phyloP scores from a whole-genome alignment of 306 rosid genomes.

The Medicago ruthenica region DNA sequence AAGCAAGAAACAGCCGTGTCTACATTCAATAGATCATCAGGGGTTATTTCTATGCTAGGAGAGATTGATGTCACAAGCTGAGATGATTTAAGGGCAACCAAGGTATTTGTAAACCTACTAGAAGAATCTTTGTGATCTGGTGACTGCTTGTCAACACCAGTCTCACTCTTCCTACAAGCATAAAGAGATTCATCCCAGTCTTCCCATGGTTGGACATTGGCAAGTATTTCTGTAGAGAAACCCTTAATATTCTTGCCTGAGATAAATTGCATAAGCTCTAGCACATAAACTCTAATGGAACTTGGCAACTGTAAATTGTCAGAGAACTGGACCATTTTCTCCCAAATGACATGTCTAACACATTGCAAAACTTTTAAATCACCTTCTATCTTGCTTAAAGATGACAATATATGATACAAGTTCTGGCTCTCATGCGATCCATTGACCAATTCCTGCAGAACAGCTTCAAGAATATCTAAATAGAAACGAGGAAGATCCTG shows the following conservation, averaged over 20 bases:
- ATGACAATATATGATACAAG: constrained; percentile 71
- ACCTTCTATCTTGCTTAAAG: constrained; percentile 89
- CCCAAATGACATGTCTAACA: constrained; percentile 82
- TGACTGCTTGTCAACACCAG: constrained; percentile 52
- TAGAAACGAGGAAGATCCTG: constrained; percentile 76
- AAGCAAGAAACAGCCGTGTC: constrained; percentile 85
- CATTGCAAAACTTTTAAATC: constrained; percentile 70
- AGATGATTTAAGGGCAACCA: constrained; percentile 93
- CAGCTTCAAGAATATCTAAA: constrained; percentile 70
- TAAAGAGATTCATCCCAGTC: constrained; percentile 79
- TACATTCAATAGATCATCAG: constrained; percentile 66
- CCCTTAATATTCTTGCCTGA: constrained; percentile 76
- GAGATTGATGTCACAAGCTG: constrained; percentile 80
- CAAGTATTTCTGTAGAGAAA: constrained; percentile 69
- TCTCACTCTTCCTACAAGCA: constrained; percentile 55
- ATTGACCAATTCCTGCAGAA: constrained; percentile 66
- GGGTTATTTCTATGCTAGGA: constrained; percentile 72
- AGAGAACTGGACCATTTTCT: constrained; percentile 84
- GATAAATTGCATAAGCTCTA: constrained; percentile 95
- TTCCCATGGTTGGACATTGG: constrained; percentile 82
- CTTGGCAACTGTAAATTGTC: constrained; percentile 84
- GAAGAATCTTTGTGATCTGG: constrained; percentile 67
- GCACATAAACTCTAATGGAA: constrained; percentile 76
- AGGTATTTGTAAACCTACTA: constrained; percentile 80
- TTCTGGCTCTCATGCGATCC: constrained; percentile 74